Conservation (phyloP, 176 grass and related monocot genomes). For the Oryza punctata region DNA sequence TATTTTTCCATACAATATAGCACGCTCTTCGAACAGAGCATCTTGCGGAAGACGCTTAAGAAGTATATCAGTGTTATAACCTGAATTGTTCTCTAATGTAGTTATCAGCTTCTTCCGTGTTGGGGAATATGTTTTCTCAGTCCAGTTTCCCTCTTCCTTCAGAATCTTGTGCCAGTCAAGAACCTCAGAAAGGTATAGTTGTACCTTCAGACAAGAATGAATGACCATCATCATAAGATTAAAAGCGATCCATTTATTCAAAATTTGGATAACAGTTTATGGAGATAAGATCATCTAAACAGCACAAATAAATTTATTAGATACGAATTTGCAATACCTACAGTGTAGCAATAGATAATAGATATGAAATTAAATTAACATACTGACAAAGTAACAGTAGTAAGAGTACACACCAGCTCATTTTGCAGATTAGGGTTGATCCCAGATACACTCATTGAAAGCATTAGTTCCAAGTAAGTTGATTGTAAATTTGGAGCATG, state of each 20-base stretch:
- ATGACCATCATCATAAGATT: conserved; percentile 26
- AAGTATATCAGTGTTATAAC: conserved; percentile 84
- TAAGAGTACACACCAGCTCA: conserved; percentile 70
- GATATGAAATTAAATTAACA: background rate
- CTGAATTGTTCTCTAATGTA: conserved; percentile 84
- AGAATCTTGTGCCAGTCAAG: conserved; percentile 84
- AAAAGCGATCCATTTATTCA: conserved; percentile 18
- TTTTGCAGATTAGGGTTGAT: conserved; percentile 98
- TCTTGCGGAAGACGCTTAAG: conserved; percentile 85
- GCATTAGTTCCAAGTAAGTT: conserved; percentile 96
- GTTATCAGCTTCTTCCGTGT: conserved; percentile 91
- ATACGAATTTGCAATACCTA: background rate
- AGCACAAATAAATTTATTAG: conserved; percentile 28
- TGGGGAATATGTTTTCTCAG: conserved; percentile 78
- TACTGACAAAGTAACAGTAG: conserved; percentile 26
- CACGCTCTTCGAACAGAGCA: conserved; percentile 93
- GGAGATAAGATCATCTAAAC: conserved; percentile 34
- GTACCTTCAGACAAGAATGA: conserved; percentile 66
- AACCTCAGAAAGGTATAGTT: conserved; percentile 98
- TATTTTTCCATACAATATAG: conserved; percentile 89
- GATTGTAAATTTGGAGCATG: conserved; percentile 97
- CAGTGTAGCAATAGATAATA: conserved; percentile 10
- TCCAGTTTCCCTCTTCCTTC: conserved; percentile 89
- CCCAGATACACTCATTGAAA: conserved; percentile 87
- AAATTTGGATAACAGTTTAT: conserved; percentile 31